A percentile compares a stretch with the other conserved stretches of the same genome.
Conservation (phyloP, 805 yeast genomes). For the Suhomyces vadensis region DNA sequence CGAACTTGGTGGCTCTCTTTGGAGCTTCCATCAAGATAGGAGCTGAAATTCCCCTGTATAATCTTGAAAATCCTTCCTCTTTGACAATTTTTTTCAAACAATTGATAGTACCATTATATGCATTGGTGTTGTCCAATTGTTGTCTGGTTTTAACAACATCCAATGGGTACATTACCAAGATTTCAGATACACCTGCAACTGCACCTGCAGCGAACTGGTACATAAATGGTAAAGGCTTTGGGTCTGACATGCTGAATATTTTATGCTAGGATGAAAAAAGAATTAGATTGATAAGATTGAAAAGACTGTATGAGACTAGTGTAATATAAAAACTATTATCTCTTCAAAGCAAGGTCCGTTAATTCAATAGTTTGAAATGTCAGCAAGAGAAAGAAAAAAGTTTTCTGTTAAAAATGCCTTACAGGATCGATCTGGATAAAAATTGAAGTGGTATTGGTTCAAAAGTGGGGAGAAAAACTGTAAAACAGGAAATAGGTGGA, state of each 20-base stretch:
- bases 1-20: slow-evolving; percentile 97
- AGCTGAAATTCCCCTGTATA: slow-evolving; percentile 92
- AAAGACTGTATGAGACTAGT: too few relatives aligned
- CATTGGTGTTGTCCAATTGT: slow-evolving; percentile 66
- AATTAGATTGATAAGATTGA: too few relatives aligned
- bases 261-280: background rate
- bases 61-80: slow-evolving; percentile 79
- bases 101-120: slow-evolving; percentile 81
- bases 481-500: background rate
- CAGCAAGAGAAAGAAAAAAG: background rate
- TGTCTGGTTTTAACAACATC: slow-evolving; percentile 97
- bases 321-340: too few relatives aligned
- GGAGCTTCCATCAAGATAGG: slow-evolving; percentile 99
- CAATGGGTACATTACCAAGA: slow-evolving; percentile 91
- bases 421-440: background rate
- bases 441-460: background rate
- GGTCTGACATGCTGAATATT: slow-evolving; percentile 1
- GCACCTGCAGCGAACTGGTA: slow-evolving; percentile 94
- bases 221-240: slow-evolving; percentile 63
- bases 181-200: slow-evolving; percentile 96
- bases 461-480: background rate
- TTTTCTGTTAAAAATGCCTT: background rate
- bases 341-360: too few relatives aligned
- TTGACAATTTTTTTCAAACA: slow-evolving; percentile 80
- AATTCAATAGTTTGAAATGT: too few relatives aligned